Evolutionary conservation across 805 yeast species (phyloP), one percentile per base, ranked within the genome.

Genomic region (Starmerella gropengiesseri): DNA sequence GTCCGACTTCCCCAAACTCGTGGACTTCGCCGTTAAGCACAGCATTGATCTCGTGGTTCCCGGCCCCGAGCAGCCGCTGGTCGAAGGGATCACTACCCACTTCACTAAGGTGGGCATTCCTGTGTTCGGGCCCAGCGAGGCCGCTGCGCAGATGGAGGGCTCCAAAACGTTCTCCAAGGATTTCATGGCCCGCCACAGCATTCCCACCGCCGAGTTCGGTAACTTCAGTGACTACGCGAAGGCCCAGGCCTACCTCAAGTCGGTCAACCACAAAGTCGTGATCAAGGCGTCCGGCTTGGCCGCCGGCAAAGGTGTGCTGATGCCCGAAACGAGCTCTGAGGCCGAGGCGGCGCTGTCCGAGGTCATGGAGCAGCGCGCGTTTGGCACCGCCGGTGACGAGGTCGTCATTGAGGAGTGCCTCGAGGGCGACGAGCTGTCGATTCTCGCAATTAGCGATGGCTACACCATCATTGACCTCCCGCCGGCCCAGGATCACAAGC

Each of bases 61-160:
- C 28, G 99, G 99, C 26, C 99, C 99, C n/a, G 99, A 91, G 65
- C 95, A 86, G 65, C 97, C 98, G 28, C 70, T 93, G 49, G 96
- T 93, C 25, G 96, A 91, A 57, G 99, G 99, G 40, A 77, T 91
- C 48, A 62, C 87, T 21, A 62, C 78, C 14, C 67, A 67, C 41
- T 86, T 91, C 69, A 66, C 74, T 49, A 75, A 74, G 45, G 81
- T 80, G 40, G 98, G 98, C 51, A 78, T 91, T 51, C 93, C 95
- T 21, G 95, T 87, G 14, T 91, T 91, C 67, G 99, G 98, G 13
- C 99, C 99, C n/a, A 73, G 82, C 29, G 79, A 73, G 18, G 71
- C 73, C 55, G 98, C 97, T 45, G 96, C 99, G 11, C 63, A 67
- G 23, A 81, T 91, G 86, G 99, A 91, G 64, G 98, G 97, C 44